Percentiles rank a stretch among this genome's conserved stretches.
These are phyloP conservation scores for Pachysolen tannophilus DNA, from an alignment of 805 yeast genomes.

Conservation along the genomic window DNA sequence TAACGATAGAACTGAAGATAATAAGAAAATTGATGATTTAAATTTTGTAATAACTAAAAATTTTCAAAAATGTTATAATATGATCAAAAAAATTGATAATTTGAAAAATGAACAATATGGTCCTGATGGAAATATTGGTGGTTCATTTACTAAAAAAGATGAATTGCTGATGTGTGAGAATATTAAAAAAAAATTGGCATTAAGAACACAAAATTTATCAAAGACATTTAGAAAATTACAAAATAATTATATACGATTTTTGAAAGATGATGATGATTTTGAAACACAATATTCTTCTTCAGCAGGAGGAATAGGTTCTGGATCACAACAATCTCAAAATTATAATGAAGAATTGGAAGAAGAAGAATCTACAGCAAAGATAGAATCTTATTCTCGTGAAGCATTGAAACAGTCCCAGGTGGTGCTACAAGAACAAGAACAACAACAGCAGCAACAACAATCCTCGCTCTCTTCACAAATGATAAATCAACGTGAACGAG, in stretches of 20 bases:
- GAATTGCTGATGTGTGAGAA: conserved; percentile 68
- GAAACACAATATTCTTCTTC: conserved; percentile 19
- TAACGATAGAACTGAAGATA: conserved; percentile 70
- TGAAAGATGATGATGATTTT: conserved; percentile 67
- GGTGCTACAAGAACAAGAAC: conserved; percentile 16
- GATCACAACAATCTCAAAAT: background rate
- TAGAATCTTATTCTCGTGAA: conserved; percentile 45
- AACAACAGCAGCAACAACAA: conserved; percentile 24
- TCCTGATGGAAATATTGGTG: conserved; percentile 1
- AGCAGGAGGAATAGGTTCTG: conserved; percentile 18
- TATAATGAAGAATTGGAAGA: conserved; percentile 8
- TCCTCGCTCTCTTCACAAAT: conserved; percentile 29
- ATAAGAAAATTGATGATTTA: conserved; percentile 68
- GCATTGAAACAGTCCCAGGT: conserved; percentile 42
- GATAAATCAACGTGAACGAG: conserved; percentile 74
- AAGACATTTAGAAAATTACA: conserved; percentile 80
- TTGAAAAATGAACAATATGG: conserved; percentile 30
- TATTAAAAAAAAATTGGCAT: conserved; percentile 77
- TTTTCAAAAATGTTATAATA: conserved; percentile 72
- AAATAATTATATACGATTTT: conserved; percentile 76
- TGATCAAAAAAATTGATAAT: conserved; percentile 58
- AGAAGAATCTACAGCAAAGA: conserved; percentile 27
- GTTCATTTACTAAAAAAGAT: conserved; percentile 22
- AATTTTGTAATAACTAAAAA: conserved; percentile 67
- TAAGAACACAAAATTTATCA: conserved; percentile 72